A percentile compares a stretch with the other conserved stretches of the same genome.
These are phyloP conservation scores for Arachis stenosperma DNA, from an alignment of 306 rosid species.

Conservation along the genomic window DNA sequence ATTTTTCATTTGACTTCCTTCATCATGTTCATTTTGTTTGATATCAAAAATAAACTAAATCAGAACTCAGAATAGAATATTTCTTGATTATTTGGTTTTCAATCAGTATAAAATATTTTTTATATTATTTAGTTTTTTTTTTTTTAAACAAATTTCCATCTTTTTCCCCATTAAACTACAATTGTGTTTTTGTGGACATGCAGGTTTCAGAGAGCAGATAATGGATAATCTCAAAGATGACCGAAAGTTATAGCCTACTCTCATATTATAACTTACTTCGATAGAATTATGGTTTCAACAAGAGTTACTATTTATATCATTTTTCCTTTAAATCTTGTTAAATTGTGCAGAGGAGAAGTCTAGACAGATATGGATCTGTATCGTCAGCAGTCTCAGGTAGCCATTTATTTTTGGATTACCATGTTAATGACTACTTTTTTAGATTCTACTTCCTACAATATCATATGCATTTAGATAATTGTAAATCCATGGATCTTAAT, in stretches of 20 bases:
- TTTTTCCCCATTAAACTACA: not conserved
- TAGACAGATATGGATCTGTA: conserved; percentile 78
- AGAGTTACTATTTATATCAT: conserved; percentile 14
- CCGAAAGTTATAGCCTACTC: conserved; percentile 58
- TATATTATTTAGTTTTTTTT: conserved; percentile 3
- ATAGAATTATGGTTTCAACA: conserved; percentile 19
- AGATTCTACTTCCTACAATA: conserved; percentile 3
- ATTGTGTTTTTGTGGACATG: conserved; percentile 45
- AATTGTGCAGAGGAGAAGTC: conserved; percentile 63
- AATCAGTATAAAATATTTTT: not conserved
- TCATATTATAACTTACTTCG: conserved; percentile 4
- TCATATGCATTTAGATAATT: not conserved
- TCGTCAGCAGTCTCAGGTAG: conserved; percentile 82
- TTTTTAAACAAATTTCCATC: not conserved
- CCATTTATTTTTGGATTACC: conserved; percentile 19
- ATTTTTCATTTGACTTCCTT: conserved; percentile 15
- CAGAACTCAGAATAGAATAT: not conserved
- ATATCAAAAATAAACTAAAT: conserved; percentile 7
- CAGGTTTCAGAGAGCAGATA: conserved; percentile 85
- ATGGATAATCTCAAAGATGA: conserved; percentile 85
- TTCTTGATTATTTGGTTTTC: too few species aligned
- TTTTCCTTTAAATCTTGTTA: conserved; percentile 25
- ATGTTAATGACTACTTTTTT: not conserved
- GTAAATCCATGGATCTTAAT: conserved; percentile 1
- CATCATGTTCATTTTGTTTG: conserved; percentile 25